Percentiles rank a stretch among this genome's conserved stretches.
These are phyloP conservation scores for Leccinum pachyderme DNA, from an alignment of 1,284 basidiomycete species.

Conservation along the genomic window DNA sequence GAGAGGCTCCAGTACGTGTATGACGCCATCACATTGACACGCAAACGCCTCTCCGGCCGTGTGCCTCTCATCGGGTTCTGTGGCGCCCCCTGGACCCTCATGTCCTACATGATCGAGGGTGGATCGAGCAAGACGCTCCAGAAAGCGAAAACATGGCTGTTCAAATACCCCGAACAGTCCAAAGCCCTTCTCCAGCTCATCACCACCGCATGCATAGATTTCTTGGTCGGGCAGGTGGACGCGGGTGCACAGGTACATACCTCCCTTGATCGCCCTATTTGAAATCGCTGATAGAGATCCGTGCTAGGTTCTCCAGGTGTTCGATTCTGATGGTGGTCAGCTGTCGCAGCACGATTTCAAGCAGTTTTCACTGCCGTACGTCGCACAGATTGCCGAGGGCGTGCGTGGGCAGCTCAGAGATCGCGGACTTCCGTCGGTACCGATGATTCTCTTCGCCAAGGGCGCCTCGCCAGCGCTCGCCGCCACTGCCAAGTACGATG, in stretches of 20 bases:
- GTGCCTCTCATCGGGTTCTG: slow-evolving; percentile 95
- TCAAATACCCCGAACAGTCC: slow-evolving; percentile 82
- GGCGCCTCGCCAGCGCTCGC: slow-evolving; percentile 77
- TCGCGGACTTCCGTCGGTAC: slow-evolving; percentile 56
- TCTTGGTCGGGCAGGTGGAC: slow-evolving; percentile 85
- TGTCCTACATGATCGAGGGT: slow-evolving; percentile 96
- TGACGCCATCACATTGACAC: slow-evolving; percentile 82
- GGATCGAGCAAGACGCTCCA: slow-evolving; percentile 87
- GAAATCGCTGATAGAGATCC: not conserved
- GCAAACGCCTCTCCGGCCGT: slow-evolving; percentile 75
- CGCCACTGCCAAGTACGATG: slow-evolving; percentile 75
- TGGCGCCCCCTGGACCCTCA: slow-evolving; percentile 95
- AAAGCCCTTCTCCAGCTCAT: slow-evolving; percentile 74
- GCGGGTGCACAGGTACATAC: slow-evolving; percentile 85
- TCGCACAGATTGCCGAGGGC: slow-evolving; percentile 59
- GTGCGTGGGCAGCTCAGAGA: slow-evolving; percentile 61
- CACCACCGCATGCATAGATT: slow-evolving; percentile 83
- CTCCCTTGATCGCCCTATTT: not conserved
- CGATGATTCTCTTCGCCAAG: slow-evolving; percentile 91
- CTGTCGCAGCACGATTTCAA: slow-evolving; percentile 84
- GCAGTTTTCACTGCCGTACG: slow-evolving; percentile 70
- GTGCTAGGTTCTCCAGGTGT: slow-evolving; percentile 84
- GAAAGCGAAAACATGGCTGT: slow-evolving; percentile 90
- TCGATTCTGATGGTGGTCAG: slow-evolving; percentile 94
- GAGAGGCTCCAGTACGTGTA: slow-evolving; percentile 89